These are phyloP conservation scores for Myxozyma mucilagina DNA, from an alignment of 805 yeast species.

Conservation along the genomic window DNA sequence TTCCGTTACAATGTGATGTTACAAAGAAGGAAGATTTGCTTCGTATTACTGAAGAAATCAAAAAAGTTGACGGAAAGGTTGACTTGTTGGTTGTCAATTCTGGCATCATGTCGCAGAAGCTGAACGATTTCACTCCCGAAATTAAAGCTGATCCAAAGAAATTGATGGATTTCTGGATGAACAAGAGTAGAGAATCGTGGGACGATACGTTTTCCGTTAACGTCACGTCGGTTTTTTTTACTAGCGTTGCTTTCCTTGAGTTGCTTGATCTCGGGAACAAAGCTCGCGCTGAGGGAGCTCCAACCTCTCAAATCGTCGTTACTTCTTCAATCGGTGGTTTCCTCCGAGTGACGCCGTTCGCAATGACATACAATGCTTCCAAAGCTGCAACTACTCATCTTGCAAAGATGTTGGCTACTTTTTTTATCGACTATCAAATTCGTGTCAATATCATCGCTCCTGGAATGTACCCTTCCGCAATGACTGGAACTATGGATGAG, in stretches of 20 bases:
- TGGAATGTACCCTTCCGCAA: constrained; percentile 61
- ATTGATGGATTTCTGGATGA: constrained; percentile 22
- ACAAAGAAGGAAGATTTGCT: constrained; percentile 24
- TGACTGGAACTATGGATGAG: constrained; percentile 48
- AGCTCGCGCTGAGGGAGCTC: constrained; percentile 1
- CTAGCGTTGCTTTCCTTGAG: constrained; percentile 32
- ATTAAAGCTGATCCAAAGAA: constrained; percentile 18
- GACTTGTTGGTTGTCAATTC: constrained; percentile 30
- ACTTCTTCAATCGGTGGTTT: constrained; percentile 32
- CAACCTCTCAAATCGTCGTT: constrained; percentile 29
- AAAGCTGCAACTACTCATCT: constrained; percentile 33
- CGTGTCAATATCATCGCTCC: constrained; percentile 64
- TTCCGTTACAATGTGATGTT: constrained; percentile 29
- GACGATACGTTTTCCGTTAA: constrained; percentile 27
- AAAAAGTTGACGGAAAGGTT: constrained; percentile 25
- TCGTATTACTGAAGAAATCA: constrained; percentile 23
- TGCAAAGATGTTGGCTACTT: constrained; percentile 30
- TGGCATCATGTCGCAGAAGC: constrained; percentile 22
- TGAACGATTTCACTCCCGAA: constrained; percentile 12
- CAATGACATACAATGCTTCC: constrained; percentile 28
- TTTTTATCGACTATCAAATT: constrained; percentile 43
- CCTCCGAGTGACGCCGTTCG: constrained; percentile 25
- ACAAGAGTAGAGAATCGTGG: constrained; percentile 27
- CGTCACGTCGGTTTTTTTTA: constrained; percentile 30
- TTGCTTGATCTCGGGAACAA: constrained; percentile 30